phyloP scores from a whole-genome alignment of 768 basidiomycete species.

The Termitomyces sp. region DNA sequence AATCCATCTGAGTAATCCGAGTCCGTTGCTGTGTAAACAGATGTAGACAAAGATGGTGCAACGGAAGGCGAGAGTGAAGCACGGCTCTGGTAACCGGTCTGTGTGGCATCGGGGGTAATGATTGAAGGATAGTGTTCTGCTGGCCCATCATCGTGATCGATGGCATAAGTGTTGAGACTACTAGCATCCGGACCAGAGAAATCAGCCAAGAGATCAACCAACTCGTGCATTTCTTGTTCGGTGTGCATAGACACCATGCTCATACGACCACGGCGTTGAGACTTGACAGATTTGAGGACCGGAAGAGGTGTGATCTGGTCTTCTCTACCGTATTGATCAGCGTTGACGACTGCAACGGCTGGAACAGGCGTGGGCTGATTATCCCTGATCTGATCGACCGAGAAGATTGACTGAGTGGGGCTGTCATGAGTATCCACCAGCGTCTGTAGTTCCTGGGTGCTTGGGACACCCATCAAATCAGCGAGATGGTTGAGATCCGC shows the following conservation, averaged over 20 bases:
- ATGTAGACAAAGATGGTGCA: constrained; percentile 13
- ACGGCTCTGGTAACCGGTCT: constrained; percentile 6
- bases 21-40: constrained; percentile 13
- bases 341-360: neutral
- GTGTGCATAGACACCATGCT: constrained; percentile 47
- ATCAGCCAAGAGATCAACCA: constrained; percentile 45
- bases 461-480: constrained; percentile 11
- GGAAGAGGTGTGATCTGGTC: constrained; percentile 26
- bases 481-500: constrained; percentile 10
- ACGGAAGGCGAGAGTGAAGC: constrained; percentile 14
- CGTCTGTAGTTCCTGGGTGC: constrained; percentile 6
- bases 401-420: neutral
- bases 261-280: constrained; percentile 29
- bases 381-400: neutral
- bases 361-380: constrained; percentile 7
- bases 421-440: constrained; percentile 1
- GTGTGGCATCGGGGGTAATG: constrained; percentile 1
- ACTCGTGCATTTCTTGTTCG: constrained; percentile 48
- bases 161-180: neutral
- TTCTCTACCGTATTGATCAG: constrained; percentile 4
- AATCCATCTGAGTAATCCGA: constrained; percentile 16
- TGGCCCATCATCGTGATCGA: neutral
- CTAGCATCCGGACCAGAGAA: constrained; percentile 8
- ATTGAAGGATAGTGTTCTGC: constrained; percentile 4
- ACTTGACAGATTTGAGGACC: constrained; percentile 17